A percentile compares a stretch with the other conserved stretches of the same genome.
phyloP scores from a whole-genome alignment of 83 land plant species.

The Picea engelmannii region DNA sequence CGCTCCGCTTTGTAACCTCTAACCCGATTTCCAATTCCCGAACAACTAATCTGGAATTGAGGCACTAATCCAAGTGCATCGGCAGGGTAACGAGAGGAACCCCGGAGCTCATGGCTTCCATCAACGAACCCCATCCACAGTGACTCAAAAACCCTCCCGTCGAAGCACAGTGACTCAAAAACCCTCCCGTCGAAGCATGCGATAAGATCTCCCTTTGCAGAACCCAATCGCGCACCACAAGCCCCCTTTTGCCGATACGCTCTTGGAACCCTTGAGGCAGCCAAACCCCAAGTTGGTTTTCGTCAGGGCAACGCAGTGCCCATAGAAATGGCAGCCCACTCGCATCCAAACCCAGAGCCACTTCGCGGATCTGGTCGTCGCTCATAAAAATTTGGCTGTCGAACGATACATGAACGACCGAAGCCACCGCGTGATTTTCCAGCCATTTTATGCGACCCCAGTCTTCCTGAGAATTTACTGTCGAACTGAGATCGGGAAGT shows the following conservation, averaged over 20 bases:
- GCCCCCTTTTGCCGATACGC: constrained; percentile 35
- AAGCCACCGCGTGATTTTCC: too few relatives aligned
- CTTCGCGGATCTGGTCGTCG: too few relatives aligned
- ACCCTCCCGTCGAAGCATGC: constrained; percentile 58
- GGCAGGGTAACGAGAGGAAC: constrained; percentile 20
- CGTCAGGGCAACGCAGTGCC: constrained; percentile 22
- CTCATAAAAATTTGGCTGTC: too few relatives aligned
- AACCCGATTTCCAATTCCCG: background rate
- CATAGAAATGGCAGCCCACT: constrained; percentile 34
- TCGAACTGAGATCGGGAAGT: too few relatives aligned
- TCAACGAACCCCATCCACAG: constrained; percentile 85
- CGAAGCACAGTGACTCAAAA: constrained; percentile 75
- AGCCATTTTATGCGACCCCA: too few relatives aligned
- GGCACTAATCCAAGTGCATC: constrained; percentile 21
- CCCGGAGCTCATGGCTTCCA: constrained; percentile 27
- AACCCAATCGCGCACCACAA: constrained; percentile 53
- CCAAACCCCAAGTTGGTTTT: background rate
- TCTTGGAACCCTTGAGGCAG: constrained; percentile 42
- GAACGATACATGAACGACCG: too few relatives aligned
- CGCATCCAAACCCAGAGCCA: too few relatives aligned
- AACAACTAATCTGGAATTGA: constrained; percentile 17
- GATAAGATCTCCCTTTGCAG: constrained; percentile 52
- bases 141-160: too few relatives aligned
- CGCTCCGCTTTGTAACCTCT: background rate
- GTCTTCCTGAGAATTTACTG: too few relatives aligned